These are phyloP conservation scores for Candida verbasci DNA, from an alignment of 805 yeast genomes.

Conservation along the genomic window DNA sequence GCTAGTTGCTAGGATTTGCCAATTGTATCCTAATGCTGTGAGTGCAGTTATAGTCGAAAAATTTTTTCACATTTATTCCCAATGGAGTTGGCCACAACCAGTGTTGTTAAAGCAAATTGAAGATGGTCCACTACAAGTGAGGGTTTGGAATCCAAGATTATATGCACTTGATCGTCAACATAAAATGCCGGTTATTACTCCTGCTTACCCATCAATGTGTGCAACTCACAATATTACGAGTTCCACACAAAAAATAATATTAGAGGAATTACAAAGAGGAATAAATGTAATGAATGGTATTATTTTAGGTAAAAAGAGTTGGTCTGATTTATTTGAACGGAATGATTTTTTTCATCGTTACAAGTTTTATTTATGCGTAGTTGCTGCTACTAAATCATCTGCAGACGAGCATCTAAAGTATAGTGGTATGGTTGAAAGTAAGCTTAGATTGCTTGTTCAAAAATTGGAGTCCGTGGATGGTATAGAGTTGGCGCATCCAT, in stretches of 20 bases:
- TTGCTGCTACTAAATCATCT: conserved; percentile 68
- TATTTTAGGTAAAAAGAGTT: conserved; percentile 52
- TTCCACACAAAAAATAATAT: conserved; percentile 79
- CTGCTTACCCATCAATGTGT: conserved; percentile 98
- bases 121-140: conserved; percentile 93
- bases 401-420: conserved; percentile 84
- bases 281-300: conserved; percentile 67
- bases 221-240: conserved; percentile 94
- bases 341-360: conserved; percentile 81
- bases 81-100: conserved; percentile 99
- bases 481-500: conserved; percentile 84
- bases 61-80: conserved; percentile 77
- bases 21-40: conserved; percentile 92
- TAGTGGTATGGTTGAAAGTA: conserved; percentile 92
- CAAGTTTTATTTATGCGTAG: conserved; percentile 80
- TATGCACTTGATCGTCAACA: conserved; percentile 88
- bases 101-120: conserved; percentile 89
- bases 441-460: conserved; percentile 72
- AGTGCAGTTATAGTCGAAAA: conserved; percentile 87
- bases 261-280: conserved; percentile 79
- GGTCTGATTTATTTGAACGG: conserved; percentile 73
- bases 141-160: conserved; percentile 94
- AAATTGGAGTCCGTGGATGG: conserved; percentile 78
- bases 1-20: conserved; percentile 97
- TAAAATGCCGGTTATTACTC: conserved; percentile 96